Conservation (phyloP, 2,329 filamentous ascomycete species). For the Cytospora piceicola region DNA sequence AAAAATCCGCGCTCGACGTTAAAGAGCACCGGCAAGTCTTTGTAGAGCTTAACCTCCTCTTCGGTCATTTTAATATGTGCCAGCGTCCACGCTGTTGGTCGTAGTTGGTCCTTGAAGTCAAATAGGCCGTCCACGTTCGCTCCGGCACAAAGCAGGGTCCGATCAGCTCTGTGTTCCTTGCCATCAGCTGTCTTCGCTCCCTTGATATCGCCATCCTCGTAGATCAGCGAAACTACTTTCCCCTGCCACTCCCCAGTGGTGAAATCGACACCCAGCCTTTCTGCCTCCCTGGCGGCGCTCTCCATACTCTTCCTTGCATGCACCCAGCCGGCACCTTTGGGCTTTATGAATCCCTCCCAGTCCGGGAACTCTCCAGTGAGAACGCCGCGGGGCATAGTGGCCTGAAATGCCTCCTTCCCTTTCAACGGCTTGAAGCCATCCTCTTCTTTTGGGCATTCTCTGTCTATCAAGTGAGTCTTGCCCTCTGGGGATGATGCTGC, state of each 20-base stretch:
- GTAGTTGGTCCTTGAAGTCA: constrained; percentile 55
- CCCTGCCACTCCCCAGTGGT: constrained; percentile 46
- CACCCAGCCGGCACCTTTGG: constrained; percentile 55
- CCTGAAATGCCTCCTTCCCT: constrained; percentile 49
- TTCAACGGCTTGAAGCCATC: constrained; percentile 40
- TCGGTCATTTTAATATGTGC: constrained; percentile 53
- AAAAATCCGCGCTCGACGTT: constrained; percentile 55
- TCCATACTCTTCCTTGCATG: constrained; percentile 54
- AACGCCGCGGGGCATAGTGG: constrained; percentile 56
- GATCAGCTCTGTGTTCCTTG: constrained; percentile 44
- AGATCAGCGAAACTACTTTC: constrained; percentile 44
- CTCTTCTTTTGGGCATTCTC: constrained; percentile 32
- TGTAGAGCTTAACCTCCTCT: constrained; percentile 50
- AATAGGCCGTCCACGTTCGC: constrained; percentile 51
- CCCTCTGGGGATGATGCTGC: constrained; percentile 31
- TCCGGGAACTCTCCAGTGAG: constrained; percentile 53
- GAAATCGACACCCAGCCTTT: constrained; percentile 51
- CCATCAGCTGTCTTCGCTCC: constrained; percentile 51
- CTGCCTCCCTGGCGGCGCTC: constrained; percentile 49
- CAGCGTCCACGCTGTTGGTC: constrained; percentile 59
- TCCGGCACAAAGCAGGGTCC: constrained; percentile 53
- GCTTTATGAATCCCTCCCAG: constrained; percentile 55
- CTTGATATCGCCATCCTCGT: constrained; percentile 42
- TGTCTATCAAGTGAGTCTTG: constrained; percentile 27
- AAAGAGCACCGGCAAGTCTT: constrained; percentile 52